phyloP scores from a whole-genome alignment of 768 basidiomycete species.

The Mycena latifolia region DNA sequence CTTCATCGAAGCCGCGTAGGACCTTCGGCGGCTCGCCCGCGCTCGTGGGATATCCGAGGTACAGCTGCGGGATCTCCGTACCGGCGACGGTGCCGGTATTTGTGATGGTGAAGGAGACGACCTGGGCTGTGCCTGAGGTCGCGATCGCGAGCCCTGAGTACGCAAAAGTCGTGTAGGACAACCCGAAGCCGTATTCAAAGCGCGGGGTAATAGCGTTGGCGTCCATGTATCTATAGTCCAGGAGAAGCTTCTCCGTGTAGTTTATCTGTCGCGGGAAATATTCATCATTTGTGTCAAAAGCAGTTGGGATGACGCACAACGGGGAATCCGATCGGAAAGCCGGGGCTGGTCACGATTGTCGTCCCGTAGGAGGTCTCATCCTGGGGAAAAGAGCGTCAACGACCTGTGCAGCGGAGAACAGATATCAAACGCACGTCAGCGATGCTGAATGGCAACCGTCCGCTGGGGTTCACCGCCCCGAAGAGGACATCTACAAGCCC shows the following conservation, averaged over 20 bases:
- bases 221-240: slow-evolving; percentile 80
- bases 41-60: slow-evolving; percentile 60
- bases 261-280: slow-evolving; percentile 56
- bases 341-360: slow-evolving; percentile 54
- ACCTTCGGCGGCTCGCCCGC: slow-evolving; percentile 65
- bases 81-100: slow-evolving; percentile 65
- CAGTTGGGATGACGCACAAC: slow-evolving; percentile 17
- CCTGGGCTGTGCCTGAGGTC: slow-evolving; percentile 45
- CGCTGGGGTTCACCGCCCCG: slow-evolving; percentile 82
- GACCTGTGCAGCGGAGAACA: slow-evolving; percentile 39
- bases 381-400: not conserved
- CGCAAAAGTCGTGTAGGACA: slow-evolving; percentile 79
- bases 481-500: slow-evolving; percentile 83
- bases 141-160: slow-evolving; percentile 65
- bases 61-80: slow-evolving; percentile 67
- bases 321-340: slow-evolving; percentile 50
- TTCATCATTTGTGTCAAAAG: not conserved
- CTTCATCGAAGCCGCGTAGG: slow-evolving; percentile 65
- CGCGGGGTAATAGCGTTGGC: slow-evolving; percentile 62
- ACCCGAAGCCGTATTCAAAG: slow-evolving; percentile 79
- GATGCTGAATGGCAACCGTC: slow-evolving; percentile 80
- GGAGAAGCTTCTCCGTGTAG: slow-evolving; percentile 72
- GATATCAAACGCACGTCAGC: slow-evolving; percentile 69
- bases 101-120: slow-evolving; percentile 57
- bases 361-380: slow-evolving; percentile 49